phyloP scores from a whole-genome alignment of 805 yeast genomes.

The Metschnikowia henanensis region DNA sequence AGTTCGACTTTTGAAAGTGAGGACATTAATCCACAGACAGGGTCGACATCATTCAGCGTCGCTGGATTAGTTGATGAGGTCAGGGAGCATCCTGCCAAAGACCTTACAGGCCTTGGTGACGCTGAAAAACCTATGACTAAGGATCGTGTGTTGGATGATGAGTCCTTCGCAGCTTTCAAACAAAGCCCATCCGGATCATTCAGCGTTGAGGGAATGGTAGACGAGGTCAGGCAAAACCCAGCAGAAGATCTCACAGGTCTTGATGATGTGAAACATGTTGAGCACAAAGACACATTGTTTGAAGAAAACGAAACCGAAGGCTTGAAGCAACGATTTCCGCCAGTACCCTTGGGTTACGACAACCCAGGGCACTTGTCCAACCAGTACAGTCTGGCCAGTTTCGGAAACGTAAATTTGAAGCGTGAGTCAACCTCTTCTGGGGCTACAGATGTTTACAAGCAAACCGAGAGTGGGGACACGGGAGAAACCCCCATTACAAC shows the following conservation, averaged over 20 bases:
- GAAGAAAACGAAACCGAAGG: constrained; percentile 5
- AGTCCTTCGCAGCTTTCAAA: neutral
- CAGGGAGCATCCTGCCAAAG: constrained; percentile 26
- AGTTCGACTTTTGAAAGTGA: neutral
- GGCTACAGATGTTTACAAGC: constrained; percentile 27
- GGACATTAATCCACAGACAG: constrained; percentile 2
- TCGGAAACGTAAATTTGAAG: constrained; percentile 1
- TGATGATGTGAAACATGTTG: constrained; percentile 19
- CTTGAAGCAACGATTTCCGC: constrained; percentile 30
- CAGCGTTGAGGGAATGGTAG: constrained; percentile 11
- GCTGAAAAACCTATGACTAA: no score
- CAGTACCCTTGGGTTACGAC: constrained; percentile 30
- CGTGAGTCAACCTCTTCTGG: constrained; percentile 31
- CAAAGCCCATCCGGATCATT: neutral
- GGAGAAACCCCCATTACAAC: constrained; percentile 50
- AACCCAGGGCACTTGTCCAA: neutral
- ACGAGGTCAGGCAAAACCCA: constrained; percentile 29
- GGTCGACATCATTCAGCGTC: neutral
- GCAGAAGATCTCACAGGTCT: constrained; percentile 30
- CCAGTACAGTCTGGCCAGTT: neutral
- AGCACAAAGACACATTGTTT: constrained; percentile 4
- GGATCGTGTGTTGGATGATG: neutral
- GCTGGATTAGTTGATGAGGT: constrained; percentile 24
- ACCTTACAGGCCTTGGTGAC: constrained; percentile 23
- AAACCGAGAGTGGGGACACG: constrained; percentile 30